These are phyloP conservation scores for Ophioceras dolichostomum DNA, from an alignment of 2,329 filamentous ascomycete genomes.

Conservation along the genomic window DNA sequence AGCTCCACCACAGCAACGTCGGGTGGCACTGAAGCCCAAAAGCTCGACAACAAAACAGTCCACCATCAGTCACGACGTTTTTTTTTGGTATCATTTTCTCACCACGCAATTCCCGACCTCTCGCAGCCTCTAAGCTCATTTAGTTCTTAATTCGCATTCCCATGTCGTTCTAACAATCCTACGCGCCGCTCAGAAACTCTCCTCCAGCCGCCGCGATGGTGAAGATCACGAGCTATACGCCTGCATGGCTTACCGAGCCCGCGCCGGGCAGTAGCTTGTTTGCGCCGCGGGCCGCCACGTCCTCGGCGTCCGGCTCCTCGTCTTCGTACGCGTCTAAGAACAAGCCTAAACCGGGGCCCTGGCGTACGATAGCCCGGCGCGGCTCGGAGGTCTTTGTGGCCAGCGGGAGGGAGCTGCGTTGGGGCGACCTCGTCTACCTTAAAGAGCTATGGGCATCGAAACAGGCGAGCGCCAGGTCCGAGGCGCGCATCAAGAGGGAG, in stretches of 20 bases:
- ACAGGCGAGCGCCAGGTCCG: conserved; percentile 11
- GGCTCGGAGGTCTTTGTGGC: conserved; percentile 85
- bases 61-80: too few species aligned
- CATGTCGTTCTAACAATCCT: too few species aligned
- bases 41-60: too few species aligned
- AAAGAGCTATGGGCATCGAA: conserved; percentile 49
- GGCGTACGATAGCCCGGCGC: conserved; percentile 62
- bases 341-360: conserved; percentile 33
- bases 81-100: too few species aligned
- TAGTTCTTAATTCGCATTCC: too few species aligned
- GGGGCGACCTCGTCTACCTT: conserved; percentile 72
- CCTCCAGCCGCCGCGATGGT: conserved; percentile 48
- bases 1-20: too few species aligned
- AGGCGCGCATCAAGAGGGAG: conserved; percentile 34
- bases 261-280: conserved; percentile 73
- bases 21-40: too few species aligned
- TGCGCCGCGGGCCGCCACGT: conserved; percentile 29
- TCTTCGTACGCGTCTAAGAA: conserved; percentile 28
- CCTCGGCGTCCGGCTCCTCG: conserved; percentile 11
- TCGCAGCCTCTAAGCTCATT: too few species aligned
- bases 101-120: too few species aligned
- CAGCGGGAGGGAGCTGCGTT: conserved; percentile 79
- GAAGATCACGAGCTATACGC: conserved; percentile 74
- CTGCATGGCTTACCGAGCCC: conserved; percentile 72
- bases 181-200: conserved; percentile 2